Evolutionary conservation across 495 filamentous ascomycete genomes (phyloP).

Genomic region (Aspergillus indologenus): DNA sequence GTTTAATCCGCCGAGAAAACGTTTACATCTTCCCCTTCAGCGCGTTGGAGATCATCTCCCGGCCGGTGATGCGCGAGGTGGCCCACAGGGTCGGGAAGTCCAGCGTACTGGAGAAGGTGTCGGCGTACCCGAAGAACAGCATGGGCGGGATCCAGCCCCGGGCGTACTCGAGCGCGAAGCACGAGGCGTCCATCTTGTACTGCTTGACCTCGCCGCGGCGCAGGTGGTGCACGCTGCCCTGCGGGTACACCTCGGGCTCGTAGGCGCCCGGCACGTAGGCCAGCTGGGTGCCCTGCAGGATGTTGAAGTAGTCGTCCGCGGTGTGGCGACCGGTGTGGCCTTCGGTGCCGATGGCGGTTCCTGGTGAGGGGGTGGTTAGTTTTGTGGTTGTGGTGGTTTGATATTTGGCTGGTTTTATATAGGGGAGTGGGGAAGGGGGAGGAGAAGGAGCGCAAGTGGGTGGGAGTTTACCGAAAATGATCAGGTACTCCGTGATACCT

Average conservation of each 20-base stretch:
- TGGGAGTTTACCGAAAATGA: constrained; percentile 64
- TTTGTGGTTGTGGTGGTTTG: background rate
- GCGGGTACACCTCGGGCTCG: constrained; percentile 70
- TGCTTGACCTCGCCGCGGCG: constrained; percentile 74
- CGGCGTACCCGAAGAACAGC: constrained; percentile 82
- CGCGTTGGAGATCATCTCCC: constrained; percentile 71
- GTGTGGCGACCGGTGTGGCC: constrained; percentile 84
- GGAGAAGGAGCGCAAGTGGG: background rate
- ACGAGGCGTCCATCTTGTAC: constrained; percentile 76
- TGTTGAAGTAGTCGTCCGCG: constrained; percentile 91
- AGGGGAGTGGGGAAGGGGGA: background rate
- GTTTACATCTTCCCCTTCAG: constrained; percentile 66
- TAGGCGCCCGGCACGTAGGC: constrained; percentile 69
- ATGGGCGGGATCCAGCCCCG: constrained; percentile 89
- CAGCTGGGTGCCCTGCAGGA: constrained; percentile 69
- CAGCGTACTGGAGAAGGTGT: constrained; percentile 70
- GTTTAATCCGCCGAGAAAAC: too few species aligned
- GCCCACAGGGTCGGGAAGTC: constrained; percentile 78
- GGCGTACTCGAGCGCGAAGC: constrained; percentile 86
- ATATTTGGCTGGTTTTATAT: background rate
- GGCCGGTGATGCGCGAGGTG: constrained; percentile 64
- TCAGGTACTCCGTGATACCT: constrained; percentile 73
- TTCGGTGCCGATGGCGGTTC: constrained; percentile 82
- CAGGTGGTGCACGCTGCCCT: constrained; percentile 75
- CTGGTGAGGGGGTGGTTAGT: constrained; percentile 22